Conservation (phyloP, 2,329 filamentous ascomycete genomes). For the Aspergillus quadricinctus region DNA sequence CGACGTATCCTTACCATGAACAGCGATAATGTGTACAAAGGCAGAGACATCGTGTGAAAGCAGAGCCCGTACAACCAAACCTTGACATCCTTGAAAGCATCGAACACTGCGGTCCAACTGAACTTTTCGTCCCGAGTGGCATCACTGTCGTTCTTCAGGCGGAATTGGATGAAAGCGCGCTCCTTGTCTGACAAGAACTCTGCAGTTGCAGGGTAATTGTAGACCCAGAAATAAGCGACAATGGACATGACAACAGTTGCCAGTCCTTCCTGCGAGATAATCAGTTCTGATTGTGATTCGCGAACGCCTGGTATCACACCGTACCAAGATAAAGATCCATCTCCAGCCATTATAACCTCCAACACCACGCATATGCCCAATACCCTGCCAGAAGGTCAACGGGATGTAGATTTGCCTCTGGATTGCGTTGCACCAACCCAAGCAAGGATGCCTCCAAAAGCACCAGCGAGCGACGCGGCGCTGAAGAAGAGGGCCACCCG, state of each 20-base stretch:
- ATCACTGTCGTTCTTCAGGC: slow-evolving; percentile 65
- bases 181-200: slow-evolving; percentile 46
- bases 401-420: background rate
- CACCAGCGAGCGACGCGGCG: slow-evolving; percentile 54
- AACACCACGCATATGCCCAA: slow-evolving; percentile 45
- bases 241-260: slow-evolving; percentile 57
- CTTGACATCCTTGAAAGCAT: slow-evolving; percentile 63
- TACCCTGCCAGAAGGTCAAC: slow-evolving; percentile 33
- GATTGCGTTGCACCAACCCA: slow-evolving; percentile 28
- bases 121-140: slow-evolving; percentile 66
- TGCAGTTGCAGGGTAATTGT: slow-evolving; percentile 41
- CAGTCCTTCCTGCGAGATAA: slow-evolving; percentile 55
- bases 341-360: slow-evolving; percentile 54
- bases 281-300: background rate
- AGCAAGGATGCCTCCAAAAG: slow-evolving; percentile 59
- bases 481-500: slow-evolving; percentile 59
- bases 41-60: slow-evolving; percentile 70
- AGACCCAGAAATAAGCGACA: slow-evolving; percentile 37
- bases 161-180: slow-evolving; percentile 55
- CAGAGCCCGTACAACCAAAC: slow-evolving; percentile 68
- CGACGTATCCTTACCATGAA: slow-evolving; percentile 25
- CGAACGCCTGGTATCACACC: background rate
- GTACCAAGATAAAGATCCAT: slow-evolving; percentile 60
- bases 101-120: slow-evolving; percentile 60
- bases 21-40: slow-evolving; percentile 37